Base-by-base conservation (phyloP, 2,329 filamentous ascomycete genomes). In the Botrytis porri region DNA sequence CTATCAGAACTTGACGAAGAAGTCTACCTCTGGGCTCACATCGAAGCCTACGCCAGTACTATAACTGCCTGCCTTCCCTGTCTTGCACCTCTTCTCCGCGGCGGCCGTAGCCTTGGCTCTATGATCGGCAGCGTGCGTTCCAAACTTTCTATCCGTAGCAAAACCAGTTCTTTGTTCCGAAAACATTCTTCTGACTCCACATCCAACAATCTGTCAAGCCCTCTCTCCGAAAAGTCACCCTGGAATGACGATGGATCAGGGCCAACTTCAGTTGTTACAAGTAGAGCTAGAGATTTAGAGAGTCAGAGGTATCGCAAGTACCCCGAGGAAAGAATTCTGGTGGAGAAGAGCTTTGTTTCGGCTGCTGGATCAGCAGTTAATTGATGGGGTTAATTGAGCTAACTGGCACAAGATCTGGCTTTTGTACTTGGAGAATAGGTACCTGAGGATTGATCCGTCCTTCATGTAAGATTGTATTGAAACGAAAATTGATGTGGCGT, bases 11-110 rank as follows among this genome's bases (percentile, higher is more conserved):
- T 65, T 35, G 45, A 65, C 29, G 60, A 71, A 57, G 35, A 71
- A 43, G 45, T 54, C n/a, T 54, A 64, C 37, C 45, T 71, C 20
- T 71, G 69, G 69, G 69, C 43, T n/a, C 69, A 71, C 5, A 57
- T 71, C 25, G 69, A 71, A 43, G 43, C 60, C n/a, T 71, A 54
- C 22, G 69, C 69, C 6, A 57, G 45, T 0, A 71, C 39, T 12
- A 65, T 71, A 43, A 65, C 60, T 4, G 59, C 69, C 14, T 71
- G 69, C 57, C 35, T 71, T 14, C 60, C 69, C 3, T 65, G 60
- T 35, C 69, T 71, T 3, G 69, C 69, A 29, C 69, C 69, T 54
- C 48, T 71, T 16, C 45, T 71, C 12, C 60, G 45, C 20, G 45
- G 60, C 8, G 60, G 60, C 6, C 59, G 60, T 18, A 71, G 64